A percentile compares a stretch with the other conserved stretches of the same genome.
Evolutionary conservation across 805 yeast species (phyloP).

Genomic region (Metschnikowia lunata): DNA sequence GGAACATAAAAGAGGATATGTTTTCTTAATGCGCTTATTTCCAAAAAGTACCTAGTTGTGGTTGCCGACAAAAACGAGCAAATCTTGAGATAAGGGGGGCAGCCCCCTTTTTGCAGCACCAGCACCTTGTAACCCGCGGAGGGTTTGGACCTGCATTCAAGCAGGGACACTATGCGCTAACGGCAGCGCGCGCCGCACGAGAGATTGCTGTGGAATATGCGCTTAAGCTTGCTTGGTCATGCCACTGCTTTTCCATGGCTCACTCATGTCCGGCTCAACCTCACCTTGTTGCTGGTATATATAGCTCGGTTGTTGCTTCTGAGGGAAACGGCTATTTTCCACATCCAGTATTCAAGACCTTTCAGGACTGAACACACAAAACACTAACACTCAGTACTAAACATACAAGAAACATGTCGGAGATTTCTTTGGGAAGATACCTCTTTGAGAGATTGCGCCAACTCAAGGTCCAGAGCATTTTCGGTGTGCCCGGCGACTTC

Average conservation of each 20-base stretch:
- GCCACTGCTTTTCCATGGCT: neutral
- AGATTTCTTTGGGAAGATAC: slow-evolving; percentile 68
- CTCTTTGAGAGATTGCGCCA: slow-evolving; percentile 76
- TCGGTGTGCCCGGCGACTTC: slow-evolving; percentile 83
- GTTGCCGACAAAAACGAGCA: too few species aligned
- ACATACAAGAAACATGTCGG: slow-evolving; percentile 23
- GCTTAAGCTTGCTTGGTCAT: slow-evolving; percentile 6
- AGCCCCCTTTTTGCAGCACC: too few species aligned
- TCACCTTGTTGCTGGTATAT: too few species aligned
- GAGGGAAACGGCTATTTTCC: neutral
- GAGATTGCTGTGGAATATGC: slow-evolving; percentile 10
- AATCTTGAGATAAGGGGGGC: too few species aligned
- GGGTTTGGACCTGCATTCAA: slow-evolving; percentile 1
- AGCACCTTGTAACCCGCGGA: too few species aligned
- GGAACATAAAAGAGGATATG: too few species aligned
- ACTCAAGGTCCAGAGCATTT: slow-evolving; percentile 63
- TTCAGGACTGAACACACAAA: too few species aligned
- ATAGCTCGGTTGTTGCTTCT: too few species aligned
- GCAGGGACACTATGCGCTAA: slow-evolving; percentile 5
- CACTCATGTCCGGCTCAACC: too few species aligned
- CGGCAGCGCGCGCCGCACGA: slow-evolving; percentile 1
- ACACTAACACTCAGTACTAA: neutral
- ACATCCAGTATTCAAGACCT: slow-evolving; percentile 1
- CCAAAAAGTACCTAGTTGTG: too few species aligned
- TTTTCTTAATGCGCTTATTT: too few species aligned